phyloP scores from a whole-genome alignment of 257 asterid species.

The Euphrasia confusa region DNA sequence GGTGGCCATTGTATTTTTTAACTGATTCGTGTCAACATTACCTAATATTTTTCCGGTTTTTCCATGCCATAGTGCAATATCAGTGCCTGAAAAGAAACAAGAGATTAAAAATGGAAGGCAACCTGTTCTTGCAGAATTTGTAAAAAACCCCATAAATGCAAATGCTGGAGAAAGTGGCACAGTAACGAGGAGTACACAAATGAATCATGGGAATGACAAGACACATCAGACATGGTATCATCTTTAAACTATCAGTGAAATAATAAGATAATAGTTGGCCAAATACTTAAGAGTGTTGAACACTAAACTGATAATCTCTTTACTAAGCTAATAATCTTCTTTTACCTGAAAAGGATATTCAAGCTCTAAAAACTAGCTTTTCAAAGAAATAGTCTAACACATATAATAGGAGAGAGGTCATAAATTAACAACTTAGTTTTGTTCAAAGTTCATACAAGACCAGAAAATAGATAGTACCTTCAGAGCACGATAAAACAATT shows the following conservation, averaged over 20 bases:
- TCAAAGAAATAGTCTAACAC: constrained; percentile 6
- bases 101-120: constrained; percentile 14
- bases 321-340: constrained; percentile 8
- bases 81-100: constrained; percentile 66
- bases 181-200: not conserved
- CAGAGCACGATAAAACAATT: constrained; percentile 75
- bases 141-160: not conserved
- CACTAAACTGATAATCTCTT: constrained; percentile 1
- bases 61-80: constrained; percentile 84
- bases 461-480: constrained; percentile 49
- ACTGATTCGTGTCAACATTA: constrained; percentile 87
- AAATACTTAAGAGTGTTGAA: constrained; percentile 15
- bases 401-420: not conserved
- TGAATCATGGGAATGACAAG: constrained; percentile 6
- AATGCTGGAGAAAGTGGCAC: constrained; percentile 9
- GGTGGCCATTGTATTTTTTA: constrained; percentile 92
- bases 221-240: not conserved
- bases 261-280: not conserved
- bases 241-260: not conserved
- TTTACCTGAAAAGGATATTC: not conserved
- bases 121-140: not conserved
- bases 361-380: constrained; percentile 1
- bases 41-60: constrained; percentile 84
- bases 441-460: constrained; percentile 17
- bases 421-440: constrained; percentile 5